These are phyloP conservation scores for Cutaneotrichosporon cutaneum DNA, from an alignment of 1,284 basidiomycete genomes.

Conservation along the genomic window DNA sequence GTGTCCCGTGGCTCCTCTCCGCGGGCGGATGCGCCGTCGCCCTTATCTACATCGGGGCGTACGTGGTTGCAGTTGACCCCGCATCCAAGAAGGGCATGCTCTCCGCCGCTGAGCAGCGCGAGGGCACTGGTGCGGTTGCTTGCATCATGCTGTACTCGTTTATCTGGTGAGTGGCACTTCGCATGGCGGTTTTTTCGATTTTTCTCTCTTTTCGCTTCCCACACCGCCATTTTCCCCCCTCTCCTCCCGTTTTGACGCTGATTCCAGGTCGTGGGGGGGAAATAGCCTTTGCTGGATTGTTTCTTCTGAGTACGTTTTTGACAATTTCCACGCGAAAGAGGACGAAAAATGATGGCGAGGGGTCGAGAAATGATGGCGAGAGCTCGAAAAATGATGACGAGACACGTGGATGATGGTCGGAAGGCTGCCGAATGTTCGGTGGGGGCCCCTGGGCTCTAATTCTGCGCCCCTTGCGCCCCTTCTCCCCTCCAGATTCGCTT, in stretches of 20 bases:
- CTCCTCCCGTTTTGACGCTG: not conserved
- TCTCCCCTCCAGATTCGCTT: too few species aligned
- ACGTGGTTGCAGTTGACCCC: constrained; percentile 32
- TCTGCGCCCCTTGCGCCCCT: too few species aligned
- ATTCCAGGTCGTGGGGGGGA: constrained; percentile 24
- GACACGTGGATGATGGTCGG: too few species aligned
- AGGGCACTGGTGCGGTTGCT: constrained; percentile 32
- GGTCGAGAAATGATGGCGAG: too few species aligned
- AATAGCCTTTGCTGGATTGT: constrained; percentile 38
- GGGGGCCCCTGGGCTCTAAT: too few species aligned
- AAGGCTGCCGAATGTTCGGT: too few species aligned
- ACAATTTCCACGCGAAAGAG: too few species aligned
- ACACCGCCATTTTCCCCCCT: not conserved
- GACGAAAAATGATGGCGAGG: too few species aligned
- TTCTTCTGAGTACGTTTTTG: constrained; percentile 23
- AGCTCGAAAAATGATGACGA: too few species aligned
- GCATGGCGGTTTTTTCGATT: not conserved
- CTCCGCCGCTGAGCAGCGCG: constrained; percentile 22
- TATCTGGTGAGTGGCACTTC: constrained; percentile 8
- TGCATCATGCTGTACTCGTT: constrained; percentile 38
- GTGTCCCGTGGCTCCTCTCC: constrained; percentile 38
- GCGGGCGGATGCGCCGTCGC: constrained; percentile 25
- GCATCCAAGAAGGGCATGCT: constrained; percentile 12
- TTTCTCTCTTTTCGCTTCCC: not conserved
- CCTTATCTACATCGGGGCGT: constrained; percentile 34